phyloP scores from a whole-genome alignment of 148 eudicot species.

The Amaranthus cruentus region DNA sequence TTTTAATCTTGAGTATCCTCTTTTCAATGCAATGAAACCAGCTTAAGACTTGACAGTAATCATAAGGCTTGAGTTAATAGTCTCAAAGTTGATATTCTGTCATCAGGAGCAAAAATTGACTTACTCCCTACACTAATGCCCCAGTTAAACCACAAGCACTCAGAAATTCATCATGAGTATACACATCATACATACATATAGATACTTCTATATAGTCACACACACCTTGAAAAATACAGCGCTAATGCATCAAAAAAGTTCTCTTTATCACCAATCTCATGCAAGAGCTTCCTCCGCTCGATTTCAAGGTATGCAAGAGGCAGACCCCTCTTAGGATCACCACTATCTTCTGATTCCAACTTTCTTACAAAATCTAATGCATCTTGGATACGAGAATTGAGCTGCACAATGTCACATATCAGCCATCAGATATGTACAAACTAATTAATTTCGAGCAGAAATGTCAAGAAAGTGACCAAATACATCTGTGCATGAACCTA shows the following conservation, averaged over 20 bases:
- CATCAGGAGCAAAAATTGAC: background rate
- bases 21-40: too few species aligned
- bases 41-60: background rate
- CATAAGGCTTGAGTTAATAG: background rate
- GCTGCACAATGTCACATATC: slow-evolving; percentile 48
- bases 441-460: background rate
- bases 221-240: slow-evolving; percentile 80
- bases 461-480: background rate
- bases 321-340: slow-evolving; percentile 67
- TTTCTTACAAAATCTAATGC: slow-evolving; percentile 63
- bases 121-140: background rate
- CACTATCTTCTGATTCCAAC: slow-evolving; percentile 39
- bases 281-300: slow-evolving; percentile 67
- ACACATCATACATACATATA: background rate
- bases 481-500: background rate
- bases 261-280: slow-evolving; percentile 63
- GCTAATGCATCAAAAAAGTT: slow-evolving; percentile 51
- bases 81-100: background rate
- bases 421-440: slow-evolving; percentile 11
- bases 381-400: slow-evolving; percentile 56
- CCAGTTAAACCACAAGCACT: background rate
- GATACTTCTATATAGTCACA: background rate
- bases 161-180: background rate
- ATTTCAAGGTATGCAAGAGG: slow-evolving; percentile 79
- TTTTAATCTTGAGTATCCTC: background rate